These are phyloP conservation scores for Dactylellina parvicollis DNA, from an alignment of 2,329 filamentous ascomycete genomes.

Conservation along the genomic window DNA sequence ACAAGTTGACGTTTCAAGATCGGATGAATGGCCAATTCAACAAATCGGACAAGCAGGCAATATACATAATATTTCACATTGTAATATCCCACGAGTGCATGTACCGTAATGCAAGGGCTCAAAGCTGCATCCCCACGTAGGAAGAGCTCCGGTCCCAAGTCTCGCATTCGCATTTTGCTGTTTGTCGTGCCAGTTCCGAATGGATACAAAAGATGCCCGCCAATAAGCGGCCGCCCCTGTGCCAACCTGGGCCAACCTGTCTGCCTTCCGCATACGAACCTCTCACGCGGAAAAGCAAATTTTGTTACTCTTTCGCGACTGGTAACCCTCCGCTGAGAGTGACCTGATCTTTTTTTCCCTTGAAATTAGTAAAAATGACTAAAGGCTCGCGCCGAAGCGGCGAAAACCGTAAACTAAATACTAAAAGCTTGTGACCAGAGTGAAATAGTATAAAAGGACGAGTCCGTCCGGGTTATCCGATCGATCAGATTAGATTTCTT, in stretches of 20 bases:
- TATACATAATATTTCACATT: background rate
- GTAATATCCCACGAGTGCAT: background rate
- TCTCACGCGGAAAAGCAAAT: slow-evolving; percentile 33
- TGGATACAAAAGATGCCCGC: slow-evolving; percentile 6
- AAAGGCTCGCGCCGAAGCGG: background rate
- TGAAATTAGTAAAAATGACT: background rate
- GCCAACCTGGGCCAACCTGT: background rate
- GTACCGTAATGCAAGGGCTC: slow-evolving; percentile 5
- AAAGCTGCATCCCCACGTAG: background rate
- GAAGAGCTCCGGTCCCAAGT: no score
- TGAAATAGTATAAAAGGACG: slow-evolving; percentile 30
- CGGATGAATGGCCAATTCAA: no score
- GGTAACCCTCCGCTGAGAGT: slow-evolving; percentile 7
- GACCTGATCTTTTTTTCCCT: background rate
- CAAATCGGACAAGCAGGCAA: no score
- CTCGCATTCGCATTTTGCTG: background rate
- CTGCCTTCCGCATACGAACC: slow-evolving; percentile 28
- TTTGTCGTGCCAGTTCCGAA: background rate
- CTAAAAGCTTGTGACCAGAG: background rate
- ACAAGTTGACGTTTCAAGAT: no score
- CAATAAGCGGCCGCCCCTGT: slow-evolving; percentile 29
- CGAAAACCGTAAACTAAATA: background rate
- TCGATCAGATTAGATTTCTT: slow-evolving; percentile 51
- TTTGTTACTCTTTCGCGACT: background rate
- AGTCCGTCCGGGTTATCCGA: slow-evolving; percentile 28